These are phyloP conservation scores for Endoconidiophora laricicola DNA, from an alignment of 2,329 filamentous ascomycete genomes.

Conservation along the genomic window DNA sequence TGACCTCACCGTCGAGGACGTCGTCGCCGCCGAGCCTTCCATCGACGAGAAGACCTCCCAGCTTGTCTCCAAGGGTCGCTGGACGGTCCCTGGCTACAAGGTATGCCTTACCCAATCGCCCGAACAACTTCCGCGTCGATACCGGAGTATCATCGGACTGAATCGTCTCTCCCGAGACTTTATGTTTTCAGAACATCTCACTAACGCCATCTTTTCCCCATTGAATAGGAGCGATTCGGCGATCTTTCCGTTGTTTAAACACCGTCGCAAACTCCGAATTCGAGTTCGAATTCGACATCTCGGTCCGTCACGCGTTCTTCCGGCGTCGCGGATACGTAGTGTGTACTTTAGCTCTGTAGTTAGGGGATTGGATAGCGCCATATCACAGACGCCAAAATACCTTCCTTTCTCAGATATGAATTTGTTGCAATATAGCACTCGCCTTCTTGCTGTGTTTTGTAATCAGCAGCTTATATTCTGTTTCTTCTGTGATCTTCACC, in stretches of 20 bases:
- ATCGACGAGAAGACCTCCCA: conserved; percentile 94
- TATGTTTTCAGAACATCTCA: not conserved
- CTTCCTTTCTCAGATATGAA: too few relatives aligned
- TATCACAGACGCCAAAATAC: too few relatives aligned
- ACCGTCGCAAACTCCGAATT: conserved; percentile 14
- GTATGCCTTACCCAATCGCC: conserved; percentile 33
- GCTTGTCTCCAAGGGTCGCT: conserved; percentile 94
- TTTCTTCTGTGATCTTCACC: too few relatives aligned
- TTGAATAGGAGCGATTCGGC: conserved; percentile 88
- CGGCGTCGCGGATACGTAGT: conserved; percentile 20
- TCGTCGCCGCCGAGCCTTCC: conserved; percentile 82
- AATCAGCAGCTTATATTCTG: too few relatives aligned
- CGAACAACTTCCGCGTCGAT: not conserved
- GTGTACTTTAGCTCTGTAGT: conserved; percentile 43
- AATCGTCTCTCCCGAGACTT: not conserved
- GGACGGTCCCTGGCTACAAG: conserved; percentile 98
- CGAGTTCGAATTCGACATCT: conserved; percentile 5
- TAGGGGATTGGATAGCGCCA: conserved; percentile 24
- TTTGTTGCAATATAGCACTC: too few relatives aligned
- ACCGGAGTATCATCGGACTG: not conserved
- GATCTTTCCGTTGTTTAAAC: conserved; percentile 86
- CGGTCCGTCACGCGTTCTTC: conserved; percentile 20
- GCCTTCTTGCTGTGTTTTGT: too few relatives aligned
- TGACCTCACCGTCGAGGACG: conserved; percentile 93
- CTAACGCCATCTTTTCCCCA: not conserved